Percentiles rank a stretch among this genome's conserved stretches.
Evolutionary conservation across 192 early-diverging fungal species (phyloP).

Genomic region (Rhizoclosmatium globosum): DNA sequence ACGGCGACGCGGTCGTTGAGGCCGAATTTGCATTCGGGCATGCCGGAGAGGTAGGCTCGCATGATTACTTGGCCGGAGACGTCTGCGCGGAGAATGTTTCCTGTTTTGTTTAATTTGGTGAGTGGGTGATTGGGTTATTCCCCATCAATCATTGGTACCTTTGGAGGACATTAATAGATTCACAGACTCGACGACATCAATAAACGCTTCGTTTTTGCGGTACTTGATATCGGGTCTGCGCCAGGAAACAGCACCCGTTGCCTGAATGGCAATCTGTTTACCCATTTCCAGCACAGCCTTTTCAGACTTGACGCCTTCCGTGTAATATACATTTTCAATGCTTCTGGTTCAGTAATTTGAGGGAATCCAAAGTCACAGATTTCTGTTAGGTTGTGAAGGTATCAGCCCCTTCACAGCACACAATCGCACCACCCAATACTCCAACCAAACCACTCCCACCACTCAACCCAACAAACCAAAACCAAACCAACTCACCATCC

Average conservation of each 20-base stretch:
- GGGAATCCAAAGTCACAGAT: slow-evolving; percentile 81
- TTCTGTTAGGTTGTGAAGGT: slow-evolving; percentile 42
- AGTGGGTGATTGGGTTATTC: neutral
- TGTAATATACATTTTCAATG: slow-evolving; percentile 86
- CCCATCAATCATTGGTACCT: slow-evolving; percentile 40
- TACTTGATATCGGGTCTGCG: slow-evolving; percentile 92
- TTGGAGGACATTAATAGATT: slow-evolving; percentile 87
- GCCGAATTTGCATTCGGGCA: slow-evolving; percentile 97
- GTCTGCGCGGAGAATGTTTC: slow-evolving; percentile 85
- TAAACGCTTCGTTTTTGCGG: slow-evolving; percentile 97
- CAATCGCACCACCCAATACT: too few species aligned
- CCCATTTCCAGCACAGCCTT: slow-evolving; percentile 47
- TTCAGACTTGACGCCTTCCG: slow-evolving; percentile 90
- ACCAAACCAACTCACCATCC: slow-evolving; percentile 45
- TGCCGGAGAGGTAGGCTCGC: slow-evolving; percentile 95
- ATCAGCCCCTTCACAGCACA: neutral
- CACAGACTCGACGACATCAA: slow-evolving; percentile 98
- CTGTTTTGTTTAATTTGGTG: slow-evolving; percentile 4
- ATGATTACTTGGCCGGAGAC: slow-evolving; percentile 92
- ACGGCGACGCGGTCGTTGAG: slow-evolving; percentile 93
- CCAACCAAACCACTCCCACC: neutral
- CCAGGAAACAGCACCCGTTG: slow-evolving; percentile 95
- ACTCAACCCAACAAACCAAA: neutral
- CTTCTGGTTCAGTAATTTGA: slow-evolving; percentile 81
- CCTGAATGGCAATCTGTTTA: slow-evolving; percentile 91